These are phyloP conservation scores for Kregervanrija pseudodelftensis DNA, from an alignment of 805 yeast species.

Conservation along the genomic window DNA sequence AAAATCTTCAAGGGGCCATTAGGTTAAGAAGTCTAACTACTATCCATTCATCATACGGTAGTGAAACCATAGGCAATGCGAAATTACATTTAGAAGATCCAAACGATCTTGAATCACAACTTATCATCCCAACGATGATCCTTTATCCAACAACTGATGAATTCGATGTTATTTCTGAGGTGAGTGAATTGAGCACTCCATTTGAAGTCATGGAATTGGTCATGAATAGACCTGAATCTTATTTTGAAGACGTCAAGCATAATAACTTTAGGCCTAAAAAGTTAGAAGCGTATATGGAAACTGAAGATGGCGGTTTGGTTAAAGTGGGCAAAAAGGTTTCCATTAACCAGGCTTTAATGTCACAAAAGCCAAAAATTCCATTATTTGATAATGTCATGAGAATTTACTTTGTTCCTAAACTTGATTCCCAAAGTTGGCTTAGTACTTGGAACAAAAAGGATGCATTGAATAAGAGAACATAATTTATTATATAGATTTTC, in stretches of 20 bases:
- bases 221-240: conserved; percentile 58
- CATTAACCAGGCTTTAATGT: conserved; percentile 55
- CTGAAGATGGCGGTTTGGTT: conserved; percentile 74
- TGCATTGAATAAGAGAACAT: conserved; percentile 43
- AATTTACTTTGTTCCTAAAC: conserved; percentile 73
- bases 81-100: conserved; percentile 55
- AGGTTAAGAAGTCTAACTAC: conserved; percentile 48
- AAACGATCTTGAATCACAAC: conserved; percentile 64
- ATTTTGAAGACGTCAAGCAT: conserved; percentile 61
- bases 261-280: conserved; percentile 48
- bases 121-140: conserved; percentile 74
- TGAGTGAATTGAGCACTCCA: conserved; percentile 67
- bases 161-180: conserved; percentile 71
- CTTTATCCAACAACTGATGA: conserved; percentile 80
- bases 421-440: conserved; percentile 59
- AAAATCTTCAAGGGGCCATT: conserved; percentile 51
- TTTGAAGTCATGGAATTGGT: conserved; percentile 54
- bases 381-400: conserved; percentile 68
- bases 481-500: no score
- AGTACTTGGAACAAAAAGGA: conserved; percentile 53
- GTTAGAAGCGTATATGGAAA: conserved; percentile 74
- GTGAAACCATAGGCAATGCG: conserved; percentile 48
- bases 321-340: conserved; percentile 76
- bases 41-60: conserved; percentile 44
- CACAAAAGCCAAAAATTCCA: conserved; percentile 60